Conservation (phyloP, 805 yeast genomes). For the Candida dendrica region DNA sequence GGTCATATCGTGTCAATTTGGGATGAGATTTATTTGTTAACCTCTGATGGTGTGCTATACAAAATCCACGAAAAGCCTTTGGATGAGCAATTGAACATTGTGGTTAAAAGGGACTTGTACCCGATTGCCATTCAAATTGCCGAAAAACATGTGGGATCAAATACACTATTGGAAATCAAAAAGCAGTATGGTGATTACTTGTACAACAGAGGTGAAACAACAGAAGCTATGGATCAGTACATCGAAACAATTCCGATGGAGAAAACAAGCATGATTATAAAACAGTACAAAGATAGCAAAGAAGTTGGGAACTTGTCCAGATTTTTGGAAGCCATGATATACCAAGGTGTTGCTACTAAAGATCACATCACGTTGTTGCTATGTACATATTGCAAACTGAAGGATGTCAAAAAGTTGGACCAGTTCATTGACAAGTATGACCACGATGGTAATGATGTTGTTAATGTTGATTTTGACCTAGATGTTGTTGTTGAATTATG, state of each 20-base stretch:
- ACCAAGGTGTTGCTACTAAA: slow-evolving; percentile 47
- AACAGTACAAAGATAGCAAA: slow-evolving; percentile 71
- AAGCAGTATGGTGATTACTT: slow-evolving; percentile 66
- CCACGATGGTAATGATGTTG: slow-evolving; percentile 21
- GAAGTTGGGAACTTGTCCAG: slow-evolving; percentile 56
- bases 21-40: slow-evolving; percentile 52
- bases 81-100: slow-evolving; percentile 59
- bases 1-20: slow-evolving; percentile 50
- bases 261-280: slow-evolving; percentile 68
- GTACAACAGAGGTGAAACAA: slow-evolving; percentile 56
- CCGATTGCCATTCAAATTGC: slow-evolving; percentile 71
- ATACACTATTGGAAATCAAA: slow-evolving; percentile 34
- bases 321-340: slow-evolving; percentile 57
- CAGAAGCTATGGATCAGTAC: slow-evolving; percentile 70
- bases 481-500: slow-evolving; percentile 62
- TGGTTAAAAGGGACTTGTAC: slow-evolving; percentile 64
- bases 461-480: slow-evolving; percentile 50
- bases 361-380: slow-evolving; percentile 79
- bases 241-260: slow-evolving; percentile 48
- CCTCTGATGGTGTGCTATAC: slow-evolving; percentile 71
- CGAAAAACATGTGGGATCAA: slow-evolving; percentile 18
- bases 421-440: slow-evolving; percentile 44
- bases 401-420: slow-evolving; percentile 48
- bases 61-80: slow-evolving; percentile 59
- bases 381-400: slow-evolving; percentile 74